These are phyloP conservation scores for Amanita phalloides DNA, from an alignment of 768 basidiomycete genomes.

Conservation along the genomic window DNA sequence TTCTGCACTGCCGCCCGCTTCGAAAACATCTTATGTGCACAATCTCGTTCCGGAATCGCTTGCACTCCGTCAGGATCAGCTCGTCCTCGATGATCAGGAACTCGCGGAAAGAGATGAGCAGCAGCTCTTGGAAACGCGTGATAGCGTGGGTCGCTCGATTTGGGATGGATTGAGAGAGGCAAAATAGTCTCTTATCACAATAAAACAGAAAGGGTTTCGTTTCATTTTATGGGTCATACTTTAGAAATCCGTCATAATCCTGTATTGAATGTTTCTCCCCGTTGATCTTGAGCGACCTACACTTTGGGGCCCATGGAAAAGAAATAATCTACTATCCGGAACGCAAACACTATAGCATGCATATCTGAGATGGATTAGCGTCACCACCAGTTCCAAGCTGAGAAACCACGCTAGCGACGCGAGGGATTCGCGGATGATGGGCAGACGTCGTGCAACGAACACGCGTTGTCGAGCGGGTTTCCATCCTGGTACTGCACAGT, in stretches of 20 bases:
- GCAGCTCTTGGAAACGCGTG: conserved; percentile 93
- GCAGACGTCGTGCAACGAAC: conserved; percentile 78
- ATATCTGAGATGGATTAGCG: conserved; percentile 31
- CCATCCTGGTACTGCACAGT: no score
- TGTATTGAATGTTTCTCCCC: conserved; percentile 88
- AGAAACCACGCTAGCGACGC: conserved; percentile 98
- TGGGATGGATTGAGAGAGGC: conserved; percentile 82
- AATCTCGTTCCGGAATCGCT: conserved; percentile 79
- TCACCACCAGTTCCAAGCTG: conserved; percentile 60
- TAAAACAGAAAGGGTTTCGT: no score
- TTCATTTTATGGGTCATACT: conserved; percentile 38
- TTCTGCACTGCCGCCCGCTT: conserved; percentile 88
- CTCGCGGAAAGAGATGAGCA: conserved; percentile 95
- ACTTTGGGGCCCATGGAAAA: conserved; percentile 99
- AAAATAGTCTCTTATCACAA: conserved; percentile 90
- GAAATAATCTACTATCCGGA: conserved; percentile 95
- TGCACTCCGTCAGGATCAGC: conserved; percentile 78
- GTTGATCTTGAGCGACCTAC: conserved; percentile 95
- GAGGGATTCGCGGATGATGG: conserved; percentile 91
- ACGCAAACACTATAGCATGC: conserved; percentile 96
- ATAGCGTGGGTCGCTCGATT: conserved; percentile 86
- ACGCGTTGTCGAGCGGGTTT: conserved; percentile 97
- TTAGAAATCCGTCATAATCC: conserved; percentile 95
- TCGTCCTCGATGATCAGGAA: conserved; percentile 96
- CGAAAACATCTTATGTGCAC: conserved; percentile 86